Percentiles rank a stretch among this genome's conserved stretches.
These are phyloP conservation scores for Saccharomyces hybrid DNA, from an alignment of 1,139 yeast species.

Conservation along the genomic window DNA sequence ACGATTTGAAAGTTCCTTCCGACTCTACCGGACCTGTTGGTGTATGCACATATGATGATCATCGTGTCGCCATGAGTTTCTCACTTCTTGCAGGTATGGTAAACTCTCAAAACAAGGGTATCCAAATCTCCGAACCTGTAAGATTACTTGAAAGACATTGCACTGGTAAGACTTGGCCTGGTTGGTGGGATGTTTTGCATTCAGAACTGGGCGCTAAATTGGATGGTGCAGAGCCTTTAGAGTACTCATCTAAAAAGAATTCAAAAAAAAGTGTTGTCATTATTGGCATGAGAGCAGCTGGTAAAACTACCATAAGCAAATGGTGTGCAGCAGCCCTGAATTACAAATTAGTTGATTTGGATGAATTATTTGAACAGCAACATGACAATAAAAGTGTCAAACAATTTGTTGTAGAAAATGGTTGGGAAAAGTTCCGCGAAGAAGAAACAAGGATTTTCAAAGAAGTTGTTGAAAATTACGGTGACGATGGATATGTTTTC, in stretches of 20 bases:
- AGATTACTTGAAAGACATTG: slow-evolving; percentile 80
- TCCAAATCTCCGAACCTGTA: slow-evolving; percentile 48
- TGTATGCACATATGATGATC: slow-evolving; percentile 82
- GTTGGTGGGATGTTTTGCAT: slow-evolving; percentile 96
- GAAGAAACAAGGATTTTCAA: slow-evolving; percentile 56
- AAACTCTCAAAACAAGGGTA: slow-evolving; percentile 22
- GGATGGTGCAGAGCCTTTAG: slow-evolving; percentile 56
- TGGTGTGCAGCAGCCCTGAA: slow-evolving; percentile 73
- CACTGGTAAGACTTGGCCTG: slow-evolving; percentile 99
- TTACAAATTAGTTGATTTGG: slow-evolving; percentile 71
- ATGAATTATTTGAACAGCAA: slow-evolving; percentile 55
- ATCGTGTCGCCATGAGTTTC: slow-evolving; percentile 97
- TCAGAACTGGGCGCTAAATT: slow-evolving; percentile 55
- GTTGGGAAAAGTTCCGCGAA: slow-evolving; percentile 83
- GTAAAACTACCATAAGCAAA: slow-evolving; percentile 78
- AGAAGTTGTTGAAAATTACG: slow-evolving; percentile 41
- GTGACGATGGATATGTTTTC: slow-evolving; percentile 54
- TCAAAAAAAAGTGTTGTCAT: slow-evolving; percentile 53
- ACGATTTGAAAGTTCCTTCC: slow-evolving; percentile 43
- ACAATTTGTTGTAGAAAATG: slow-evolving; percentile 54
- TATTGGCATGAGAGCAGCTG: slow-evolving; percentile 98
- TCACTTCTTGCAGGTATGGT: slow-evolving; percentile 65
- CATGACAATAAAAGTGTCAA: slow-evolving; percentile 49
- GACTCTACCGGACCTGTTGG: slow-evolving; percentile 43
- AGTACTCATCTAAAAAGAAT: slow-evolving; percentile 10